These are phyloP conservation scores for Aethionema arabicum DNA, from an alignment of 345 rosid genomes.

Conservation along the genomic window DNA sequence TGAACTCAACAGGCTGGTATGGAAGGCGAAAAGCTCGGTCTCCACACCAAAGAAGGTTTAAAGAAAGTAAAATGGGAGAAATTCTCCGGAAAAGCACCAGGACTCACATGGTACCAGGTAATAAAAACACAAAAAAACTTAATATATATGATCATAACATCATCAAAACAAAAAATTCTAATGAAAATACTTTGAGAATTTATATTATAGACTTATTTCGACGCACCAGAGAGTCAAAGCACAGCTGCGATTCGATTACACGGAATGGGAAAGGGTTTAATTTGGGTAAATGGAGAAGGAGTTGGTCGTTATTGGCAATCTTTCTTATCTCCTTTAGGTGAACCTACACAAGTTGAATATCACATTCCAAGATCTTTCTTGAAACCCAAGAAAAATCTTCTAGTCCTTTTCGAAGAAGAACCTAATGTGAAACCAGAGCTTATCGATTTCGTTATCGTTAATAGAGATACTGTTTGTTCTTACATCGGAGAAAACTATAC, in stretches of 20 bases:
- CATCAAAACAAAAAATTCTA: conserved; percentile 8
- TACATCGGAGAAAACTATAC: conserved; percentile 54
- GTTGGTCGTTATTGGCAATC: conserved; percentile 88
- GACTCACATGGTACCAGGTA: conserved; percentile 89
- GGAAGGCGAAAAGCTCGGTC: conserved; percentile 54
- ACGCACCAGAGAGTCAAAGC: conserved; percentile 62
- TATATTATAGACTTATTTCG: conserved; percentile 53
- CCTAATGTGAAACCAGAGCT: conserved; percentile 48
- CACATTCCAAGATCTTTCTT: conserved; percentile 82
- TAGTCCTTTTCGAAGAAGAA: conserved; percentile 76
- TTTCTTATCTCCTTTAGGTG: conserved; percentile 61
- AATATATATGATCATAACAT: not conserved
- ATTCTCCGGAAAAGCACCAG: conserved; percentile 36
- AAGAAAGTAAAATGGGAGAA: conserved; percentile 51
- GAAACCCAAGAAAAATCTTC: conserved; percentile 58
- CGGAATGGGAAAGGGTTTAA: conserved; percentile 78
- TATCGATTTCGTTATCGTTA: conserved; percentile 47
- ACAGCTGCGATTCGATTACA: conserved; percentile 58
- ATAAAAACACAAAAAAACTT: not conserved
- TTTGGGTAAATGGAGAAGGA: conserved; percentile 81
- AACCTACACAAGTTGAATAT: conserved; percentile 74
- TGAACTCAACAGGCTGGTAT: conserved; percentile 55
- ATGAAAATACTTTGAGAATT: conserved; percentile 17
- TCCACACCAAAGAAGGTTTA: conserved; percentile 53
- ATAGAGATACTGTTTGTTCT: conserved; percentile 83